Percentiles rank a stretch among this genome's conserved stretches.
Conservation (phyloP, 2,329 filamentous ascomycete genomes). For the Alternaria sp. region DNA sequence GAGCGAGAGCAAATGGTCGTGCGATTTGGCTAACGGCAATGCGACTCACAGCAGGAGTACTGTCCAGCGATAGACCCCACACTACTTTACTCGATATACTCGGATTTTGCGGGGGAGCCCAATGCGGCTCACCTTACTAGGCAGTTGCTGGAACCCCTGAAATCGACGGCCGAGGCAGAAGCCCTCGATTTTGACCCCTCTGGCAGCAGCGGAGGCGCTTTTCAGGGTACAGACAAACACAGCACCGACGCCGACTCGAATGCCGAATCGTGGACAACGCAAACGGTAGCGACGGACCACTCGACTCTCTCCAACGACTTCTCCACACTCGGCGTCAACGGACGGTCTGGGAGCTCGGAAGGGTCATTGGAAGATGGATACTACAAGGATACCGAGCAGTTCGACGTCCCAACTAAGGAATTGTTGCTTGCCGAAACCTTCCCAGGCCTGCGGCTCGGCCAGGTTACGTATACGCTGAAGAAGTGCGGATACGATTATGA, state of each 20-base stretch:
- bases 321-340: conserved; percentile 47
- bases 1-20: conserved; percentile 6
- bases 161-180: conserved; percentile 69
- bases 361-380: conserved; percentile 40
- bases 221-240: conserved; percentile 29
- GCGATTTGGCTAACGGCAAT: conserved; percentile 23
- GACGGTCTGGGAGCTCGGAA: conserved; percentile 33
- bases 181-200: conserved; percentile 83
- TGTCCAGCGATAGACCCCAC: conserved; percentile 79
- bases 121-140: conserved; percentile 63
- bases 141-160: conserved; percentile 70
- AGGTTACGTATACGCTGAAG: conserved; percentile 71
- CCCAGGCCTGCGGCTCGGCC: conserved; percentile 69
- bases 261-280: conserved; percentile 50
- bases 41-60: conserved; percentile 68
- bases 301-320: conserved; percentile 61
- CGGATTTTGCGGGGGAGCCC: conserved; percentile 73
- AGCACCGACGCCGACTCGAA: conserved; percentile 45
- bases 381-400: conserved; percentile 50
- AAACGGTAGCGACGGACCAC: conserved; percentile 60
- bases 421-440: conserved; percentile 74
- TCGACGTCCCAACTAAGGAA: conserved; percentile 70
- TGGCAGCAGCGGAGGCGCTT: conserved; percentile 64
- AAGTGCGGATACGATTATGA: conserved; percentile 73
- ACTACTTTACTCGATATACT: conserved; percentile 76